Evolutionary conservation across 257 asterid species (phyloP).

Genomic region (Ocimum tenuiflorum): DNA sequence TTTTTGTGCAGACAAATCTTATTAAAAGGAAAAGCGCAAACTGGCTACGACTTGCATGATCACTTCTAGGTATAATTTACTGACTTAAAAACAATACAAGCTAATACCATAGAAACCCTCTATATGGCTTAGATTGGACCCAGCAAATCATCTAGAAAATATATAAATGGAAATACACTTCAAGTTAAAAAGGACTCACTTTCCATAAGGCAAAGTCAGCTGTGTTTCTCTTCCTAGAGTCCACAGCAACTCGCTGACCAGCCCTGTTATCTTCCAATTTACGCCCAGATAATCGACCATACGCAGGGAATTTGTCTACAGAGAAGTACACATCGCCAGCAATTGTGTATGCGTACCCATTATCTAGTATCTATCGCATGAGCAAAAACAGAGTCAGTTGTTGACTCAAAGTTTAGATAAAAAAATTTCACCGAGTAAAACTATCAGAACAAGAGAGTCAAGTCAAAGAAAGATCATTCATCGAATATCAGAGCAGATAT

Average conservation of each 20-base stretch:
- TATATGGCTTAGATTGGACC: background rate
- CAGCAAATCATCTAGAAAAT: background rate
- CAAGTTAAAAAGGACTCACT: conserved; percentile 42
- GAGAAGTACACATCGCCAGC: conserved; percentile 90
- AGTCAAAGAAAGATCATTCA: conserved; percentile 8
- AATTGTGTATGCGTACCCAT: conserved; percentile 67
- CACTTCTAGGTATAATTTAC: background rate
- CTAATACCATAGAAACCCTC: background rate
- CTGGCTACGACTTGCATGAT: background rate
- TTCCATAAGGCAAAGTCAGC: conserved; percentile 99
- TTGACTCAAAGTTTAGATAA: too few relatives aligned
- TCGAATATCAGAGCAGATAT: background rate
- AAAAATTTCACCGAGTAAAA: too few relatives aligned
- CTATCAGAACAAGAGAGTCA: too few relatives aligned
- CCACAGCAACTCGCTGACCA: conserved; percentile 89
- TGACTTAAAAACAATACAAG: background rate
- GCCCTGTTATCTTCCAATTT: conserved; percentile 89
- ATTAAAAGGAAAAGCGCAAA: background rate
- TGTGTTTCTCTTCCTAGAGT: conserved; percentile 81
- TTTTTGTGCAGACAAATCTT: background rate
- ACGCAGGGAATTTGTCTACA: conserved; percentile 73
- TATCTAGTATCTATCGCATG: conserved; percentile 59
- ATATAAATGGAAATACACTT: background rate
- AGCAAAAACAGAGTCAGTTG: conserved; percentile 20
- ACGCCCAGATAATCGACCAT: conserved; percentile 88